phyloP scores from a whole-genome alignment of 768 basidiomycete genomes.

The Gymnopilus junonius region DNA sequence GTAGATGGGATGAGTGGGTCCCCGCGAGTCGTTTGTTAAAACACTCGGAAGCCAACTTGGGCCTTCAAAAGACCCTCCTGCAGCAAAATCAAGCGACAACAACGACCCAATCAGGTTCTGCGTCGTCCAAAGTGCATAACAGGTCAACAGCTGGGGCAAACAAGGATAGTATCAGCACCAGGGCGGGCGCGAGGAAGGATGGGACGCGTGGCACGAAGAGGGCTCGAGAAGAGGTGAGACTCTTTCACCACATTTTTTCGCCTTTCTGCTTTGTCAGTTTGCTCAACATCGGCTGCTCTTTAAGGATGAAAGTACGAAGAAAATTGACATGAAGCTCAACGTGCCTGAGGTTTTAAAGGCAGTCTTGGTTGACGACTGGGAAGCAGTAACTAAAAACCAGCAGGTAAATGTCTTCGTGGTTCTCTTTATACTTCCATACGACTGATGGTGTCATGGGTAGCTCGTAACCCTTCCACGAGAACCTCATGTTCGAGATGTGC shows the following conservation, averaged over 20 bases:
- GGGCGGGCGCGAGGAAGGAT: slow-evolving; percentile 55
- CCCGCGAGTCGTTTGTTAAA: slow-evolving; percentile 81
- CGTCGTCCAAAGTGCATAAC: slow-evolving; percentile 22
- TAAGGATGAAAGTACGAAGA: slow-evolving; percentile 79
- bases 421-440: background rate
- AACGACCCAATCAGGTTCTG: slow-evolving; percentile 25
- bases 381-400: slow-evolving; percentile 92
- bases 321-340: slow-evolving; percentile 88
- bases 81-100: slow-evolving; percentile 20
- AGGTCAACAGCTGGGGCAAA: slow-evolving; percentile 24
- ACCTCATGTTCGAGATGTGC: slow-evolving; percentile 77
- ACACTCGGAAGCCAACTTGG: slow-evolving; percentile 78
- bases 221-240: slow-evolving; percentile 72
- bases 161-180: slow-evolving; percentile 35
- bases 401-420: slow-evolving; percentile 54
- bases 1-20: slow-evolving; percentile 98
- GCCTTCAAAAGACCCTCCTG: slow-evolving; percentile 73
- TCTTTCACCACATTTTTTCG: background rate
- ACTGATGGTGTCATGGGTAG: slow-evolving; percentile 41
- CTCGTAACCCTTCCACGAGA: slow-evolving; percentile 81
- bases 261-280: background rate
- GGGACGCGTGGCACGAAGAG: slow-evolving; percentile 70
- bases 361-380: slow-evolving; percentile 96
- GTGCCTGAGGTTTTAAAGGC: slow-evolving; percentile 92
- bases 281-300: background rate